Evolutionary conservation across 148 eudicot species (phyloP).

Genomic region (Pharnaceum exiguum): DNA sequence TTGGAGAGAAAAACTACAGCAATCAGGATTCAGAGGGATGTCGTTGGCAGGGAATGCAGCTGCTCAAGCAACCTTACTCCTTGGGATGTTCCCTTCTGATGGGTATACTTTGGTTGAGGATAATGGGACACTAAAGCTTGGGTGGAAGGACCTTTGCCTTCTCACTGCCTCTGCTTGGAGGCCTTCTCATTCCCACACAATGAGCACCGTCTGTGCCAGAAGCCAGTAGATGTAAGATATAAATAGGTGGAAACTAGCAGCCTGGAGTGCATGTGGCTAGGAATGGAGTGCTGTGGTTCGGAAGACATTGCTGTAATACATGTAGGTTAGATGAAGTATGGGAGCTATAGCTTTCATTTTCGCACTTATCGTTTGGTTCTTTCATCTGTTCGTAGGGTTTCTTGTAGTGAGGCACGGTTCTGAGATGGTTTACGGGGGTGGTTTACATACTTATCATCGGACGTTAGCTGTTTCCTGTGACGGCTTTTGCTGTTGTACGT

Average conservation of each 20-base stretch:
- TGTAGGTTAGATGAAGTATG: no score
- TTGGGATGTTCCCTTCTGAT: conserved; percentile 94
- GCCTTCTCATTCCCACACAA: conserved; percentile 39
- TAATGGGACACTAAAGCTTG: conserved; percentile 85
- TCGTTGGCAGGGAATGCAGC: conserved; percentile 92
- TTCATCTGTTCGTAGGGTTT: no score
- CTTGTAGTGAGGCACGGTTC: no score
- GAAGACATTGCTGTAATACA: no score
- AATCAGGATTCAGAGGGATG: conserved; percentile 68
- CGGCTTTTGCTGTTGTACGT: conserved; percentile 23
- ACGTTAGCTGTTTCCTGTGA: no score
- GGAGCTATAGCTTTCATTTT: no score
- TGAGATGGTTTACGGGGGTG: neutral
- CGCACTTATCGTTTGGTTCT: no score
- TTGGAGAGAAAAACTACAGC: conserved; percentile 89
- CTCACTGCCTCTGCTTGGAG: conserved; percentile 98
- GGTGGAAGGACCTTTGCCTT: conserved; percentile 94
- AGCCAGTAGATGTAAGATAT: no score
- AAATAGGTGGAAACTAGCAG: no score
- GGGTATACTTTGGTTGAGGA: conserved; percentile 94
- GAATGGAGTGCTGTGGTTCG: no score
- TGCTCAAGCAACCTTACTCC: conserved; percentile 82
- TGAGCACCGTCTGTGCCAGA: conserved; percentile 27
- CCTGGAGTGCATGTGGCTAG: no score
- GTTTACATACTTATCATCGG: conserved; percentile 9